Percentiles rank a stretch among this genome's conserved stretches.
phyloP scores from a whole-genome alignment of 2,329 filamentous ascomycete genomes.

The Colletotrichum sp. region DNA sequence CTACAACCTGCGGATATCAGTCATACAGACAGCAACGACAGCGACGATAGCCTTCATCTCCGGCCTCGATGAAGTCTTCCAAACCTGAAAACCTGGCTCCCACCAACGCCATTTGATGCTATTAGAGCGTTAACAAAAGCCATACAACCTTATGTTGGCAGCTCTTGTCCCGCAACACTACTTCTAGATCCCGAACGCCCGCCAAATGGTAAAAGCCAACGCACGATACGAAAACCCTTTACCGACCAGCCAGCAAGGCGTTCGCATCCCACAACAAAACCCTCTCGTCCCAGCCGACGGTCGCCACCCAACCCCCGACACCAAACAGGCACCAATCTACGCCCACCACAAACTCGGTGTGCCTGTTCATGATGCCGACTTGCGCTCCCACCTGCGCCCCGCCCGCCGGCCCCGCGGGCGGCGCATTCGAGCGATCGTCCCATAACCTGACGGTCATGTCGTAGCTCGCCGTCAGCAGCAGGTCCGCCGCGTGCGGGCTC shows the following conservation, averaged over 20 bases:
- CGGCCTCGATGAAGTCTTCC: neutral
- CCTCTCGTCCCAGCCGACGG: constrained; percentile 91
- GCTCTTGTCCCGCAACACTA: neutral
- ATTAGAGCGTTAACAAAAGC: neutral
- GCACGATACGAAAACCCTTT: neutral
- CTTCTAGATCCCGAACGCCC: neutral
- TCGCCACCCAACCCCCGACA: constrained; percentile 93
- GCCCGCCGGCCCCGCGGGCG: constrained; percentile 36
- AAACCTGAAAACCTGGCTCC: neutral
- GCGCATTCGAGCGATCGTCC: constrained; percentile 71
- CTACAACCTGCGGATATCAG: neutral
- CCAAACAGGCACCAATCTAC: constrained; percentile 99
- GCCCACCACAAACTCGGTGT: constrained; percentile 95
- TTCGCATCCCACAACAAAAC: constrained; percentile 91
- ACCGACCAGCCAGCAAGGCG: constrained; percentile 38
- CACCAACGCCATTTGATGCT: neutral
- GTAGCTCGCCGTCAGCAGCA: constrained; percentile 89
- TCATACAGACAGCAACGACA: neutral
- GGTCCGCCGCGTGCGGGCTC: constrained; percentile 92
- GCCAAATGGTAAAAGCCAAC: neutral
- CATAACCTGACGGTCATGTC: constrained; percentile 98
- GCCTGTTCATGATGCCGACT: constrained; percentile 85
- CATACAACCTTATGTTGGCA: neutral
- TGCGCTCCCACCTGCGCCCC: constrained; percentile 65
- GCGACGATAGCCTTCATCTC: neutral